Evolutionary conservation across 1,284 basidiomycete species (phyloP).

Genomic region (Cutaneotrichosporon arboriforme): DNA sequence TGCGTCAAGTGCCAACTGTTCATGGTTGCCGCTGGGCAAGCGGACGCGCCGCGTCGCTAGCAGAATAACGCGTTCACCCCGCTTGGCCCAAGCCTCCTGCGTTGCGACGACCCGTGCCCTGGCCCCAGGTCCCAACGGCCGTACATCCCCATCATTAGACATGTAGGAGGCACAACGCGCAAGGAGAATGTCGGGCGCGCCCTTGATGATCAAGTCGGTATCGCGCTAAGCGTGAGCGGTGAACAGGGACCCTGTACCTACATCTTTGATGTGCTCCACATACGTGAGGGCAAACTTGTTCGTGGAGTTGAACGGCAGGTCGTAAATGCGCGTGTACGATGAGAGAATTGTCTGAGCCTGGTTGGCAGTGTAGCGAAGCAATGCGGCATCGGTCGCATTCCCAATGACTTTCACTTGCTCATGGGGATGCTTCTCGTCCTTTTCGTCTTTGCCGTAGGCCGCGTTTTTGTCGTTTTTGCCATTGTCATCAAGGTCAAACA

Average conservation of each 20-base stretch:
- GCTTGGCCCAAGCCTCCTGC: constrained; percentile 55
- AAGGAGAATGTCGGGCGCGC: constrained; percentile 59
- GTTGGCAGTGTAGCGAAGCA: constrained; percentile 53
- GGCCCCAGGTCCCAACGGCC: constrained; percentile 41
- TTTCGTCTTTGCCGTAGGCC: constrained; percentile 39
- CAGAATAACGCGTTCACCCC: constrained; percentile 60
- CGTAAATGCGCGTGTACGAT: constrained; percentile 47
- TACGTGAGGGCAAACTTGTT: constrained; percentile 62
- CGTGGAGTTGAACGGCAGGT: constrained; percentile 58
- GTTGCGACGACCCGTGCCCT: constrained; percentile 41
- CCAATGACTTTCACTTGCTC: background rate
- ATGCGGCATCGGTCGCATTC: constrained; percentile 57
- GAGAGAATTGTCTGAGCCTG: constrained; percentile 33
- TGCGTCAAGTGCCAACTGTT: constrained; percentile 33
- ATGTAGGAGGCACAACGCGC: constrained; percentile 51
- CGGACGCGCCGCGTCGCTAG: constrained; percentile 47
- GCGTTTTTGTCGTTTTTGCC: constrained; percentile 62
- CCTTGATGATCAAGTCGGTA: constrained; percentile 49
- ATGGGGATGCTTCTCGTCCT: constrained; percentile 40
- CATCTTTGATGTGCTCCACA: constrained; percentile 3
- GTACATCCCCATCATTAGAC: constrained; percentile 45
- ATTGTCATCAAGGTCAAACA: constrained; percentile 54
- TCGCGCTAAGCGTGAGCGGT: constrained; percentile 17
- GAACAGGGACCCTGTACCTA: background rate
- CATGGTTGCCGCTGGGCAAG: constrained; percentile 46